These are phyloP conservation scores for Striga hermonthica DNA, from an alignment of 305 asterid genomes.

Conservation along the genomic window DNA sequence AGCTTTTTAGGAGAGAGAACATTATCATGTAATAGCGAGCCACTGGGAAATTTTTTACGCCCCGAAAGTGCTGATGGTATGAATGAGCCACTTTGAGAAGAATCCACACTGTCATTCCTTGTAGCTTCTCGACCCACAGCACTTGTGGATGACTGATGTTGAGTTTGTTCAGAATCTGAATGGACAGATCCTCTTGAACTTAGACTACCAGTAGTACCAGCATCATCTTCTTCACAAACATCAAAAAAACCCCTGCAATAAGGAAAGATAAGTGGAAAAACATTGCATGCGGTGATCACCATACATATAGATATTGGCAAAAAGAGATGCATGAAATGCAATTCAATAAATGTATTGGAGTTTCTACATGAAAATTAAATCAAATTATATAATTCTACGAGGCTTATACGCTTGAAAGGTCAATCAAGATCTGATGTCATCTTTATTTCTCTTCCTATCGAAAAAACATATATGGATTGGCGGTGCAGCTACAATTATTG, in stretches of 20 bases:
- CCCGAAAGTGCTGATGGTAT: conserved; percentile 52
- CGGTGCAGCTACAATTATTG: conserved; percentile 5
- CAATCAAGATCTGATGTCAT: no score
- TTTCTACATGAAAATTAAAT: not conserved
- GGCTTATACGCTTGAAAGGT: not conserved
- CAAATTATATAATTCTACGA: not conserved
- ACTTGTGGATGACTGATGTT: conserved; percentile 32
- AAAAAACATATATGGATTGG: no score
- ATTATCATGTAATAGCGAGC: conserved; percentile 60
- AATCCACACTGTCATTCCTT: conserved; percentile 41
- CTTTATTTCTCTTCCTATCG: no score
- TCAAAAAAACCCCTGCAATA: conserved; percentile 76
- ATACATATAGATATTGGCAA: conserved; percentile 28
- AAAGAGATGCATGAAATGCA: conserved; percentile 10
- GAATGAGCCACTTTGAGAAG: conserved; percentile 46
- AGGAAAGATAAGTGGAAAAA: conserved; percentile 6
- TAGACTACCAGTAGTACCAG: conserved; percentile 58
- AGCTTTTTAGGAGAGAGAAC: conserved; percentile 58
- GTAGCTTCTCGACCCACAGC: conserved; percentile 48
- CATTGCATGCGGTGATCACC: conserved; percentile 4
- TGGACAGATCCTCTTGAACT: conserved; percentile 42
- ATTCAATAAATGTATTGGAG: not conserved
- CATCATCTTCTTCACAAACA: conserved; percentile 75
- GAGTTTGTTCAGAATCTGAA: conserved; percentile 45
- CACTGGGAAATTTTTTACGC: conserved; percentile 48